phyloP scores from a whole-genome alignment of 805 yeast species.

The Brettanomyces sp. region DNA sequence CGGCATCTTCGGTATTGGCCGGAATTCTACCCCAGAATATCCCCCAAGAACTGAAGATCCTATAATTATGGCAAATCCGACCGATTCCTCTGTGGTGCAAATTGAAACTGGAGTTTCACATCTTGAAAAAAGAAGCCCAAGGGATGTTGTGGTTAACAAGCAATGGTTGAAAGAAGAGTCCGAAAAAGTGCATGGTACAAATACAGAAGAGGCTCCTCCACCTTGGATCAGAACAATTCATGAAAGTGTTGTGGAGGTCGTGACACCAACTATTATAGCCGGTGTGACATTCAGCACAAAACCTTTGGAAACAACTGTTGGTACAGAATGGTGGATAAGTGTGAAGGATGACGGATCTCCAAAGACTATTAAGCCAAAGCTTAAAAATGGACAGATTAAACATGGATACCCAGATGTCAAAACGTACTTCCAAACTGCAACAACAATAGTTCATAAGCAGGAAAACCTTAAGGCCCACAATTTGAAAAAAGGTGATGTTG shows the following conservation, averaged over 20 bases:
- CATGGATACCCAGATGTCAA: conserved; percentile 63
- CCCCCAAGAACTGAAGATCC: too few species aligned
- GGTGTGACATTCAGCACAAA: conserved; percentile 58
- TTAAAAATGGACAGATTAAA: conserved; percentile 62
- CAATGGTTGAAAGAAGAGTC: conserved; percentile 16
- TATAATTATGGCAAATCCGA: too few species aligned
- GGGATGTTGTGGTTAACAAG: conserved; percentile 18
- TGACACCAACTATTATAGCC: conserved; percentile 53
- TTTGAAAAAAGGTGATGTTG: conserved; percentile 51
- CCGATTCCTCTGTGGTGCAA: too few species aligned
- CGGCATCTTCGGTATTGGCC: too few species aligned
- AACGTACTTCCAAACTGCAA: conserved; percentile 67
- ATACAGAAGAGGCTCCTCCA: conserved; percentile 29
- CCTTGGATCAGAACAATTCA: conserved; percentile 75
- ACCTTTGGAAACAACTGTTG: conserved; percentile 57
- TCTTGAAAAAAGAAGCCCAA: conserved; percentile 9
- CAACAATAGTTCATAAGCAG: conserved; percentile 46
- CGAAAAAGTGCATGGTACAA: conserved; percentile 9
- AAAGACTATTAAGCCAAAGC: conserved; percentile 66
- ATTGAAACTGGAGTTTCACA: neutral
- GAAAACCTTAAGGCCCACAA: conserved; percentile 66
- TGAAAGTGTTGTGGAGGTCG: conserved; percentile 44
- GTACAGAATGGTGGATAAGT: conserved; percentile 74
- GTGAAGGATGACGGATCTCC: conserved; percentile 72
- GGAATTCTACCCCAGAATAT: too few species aligned